These are phyloP conservation scores for Dentipellis sp. DNA, from an alignment of 768 basidiomycete genomes.

Conservation along the genomic window DNA sequence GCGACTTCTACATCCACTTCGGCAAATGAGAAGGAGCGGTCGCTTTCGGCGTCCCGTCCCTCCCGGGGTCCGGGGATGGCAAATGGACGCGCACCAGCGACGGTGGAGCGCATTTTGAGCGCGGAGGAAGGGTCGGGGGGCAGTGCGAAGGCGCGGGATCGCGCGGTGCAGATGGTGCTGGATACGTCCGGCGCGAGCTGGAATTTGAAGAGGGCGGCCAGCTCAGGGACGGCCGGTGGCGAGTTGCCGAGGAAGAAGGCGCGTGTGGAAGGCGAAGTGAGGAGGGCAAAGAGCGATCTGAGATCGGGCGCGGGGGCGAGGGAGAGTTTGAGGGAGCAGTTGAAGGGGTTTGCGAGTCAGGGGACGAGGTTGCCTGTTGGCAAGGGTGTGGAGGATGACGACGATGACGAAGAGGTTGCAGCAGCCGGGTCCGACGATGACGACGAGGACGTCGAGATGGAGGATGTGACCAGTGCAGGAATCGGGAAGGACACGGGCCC, in stretches of 20 bases:
- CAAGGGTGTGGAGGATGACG: constrained; percentile 3
- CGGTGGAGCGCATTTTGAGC: constrained; percentile 10
- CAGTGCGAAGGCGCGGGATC: constrained; percentile 14
- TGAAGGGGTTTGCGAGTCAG: constrained; percentile 45
- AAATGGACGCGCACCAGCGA: constrained; percentile 8
- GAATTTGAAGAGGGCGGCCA: constrained; percentile 24
- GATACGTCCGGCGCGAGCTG: constrained; percentile 45
- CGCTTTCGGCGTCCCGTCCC: no score
- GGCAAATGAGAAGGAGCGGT: no score
- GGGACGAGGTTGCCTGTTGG: constrained; percentile 21
- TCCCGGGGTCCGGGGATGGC: no score
- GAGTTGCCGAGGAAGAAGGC: constrained; percentile 31
- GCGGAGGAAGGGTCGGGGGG: neutral
- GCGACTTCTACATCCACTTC: no score
- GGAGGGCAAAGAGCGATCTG: neutral
- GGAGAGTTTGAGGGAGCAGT: constrained; percentile 19
- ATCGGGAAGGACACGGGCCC: neutral
- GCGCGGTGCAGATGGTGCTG: constrained; percentile 34
- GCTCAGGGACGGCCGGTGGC: constrained; percentile 6
- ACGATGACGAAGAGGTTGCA: constrained; percentile 16
- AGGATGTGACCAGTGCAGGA: neutral
- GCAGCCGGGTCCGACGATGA: neutral
- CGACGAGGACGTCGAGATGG: constrained; percentile 14
- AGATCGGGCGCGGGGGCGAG: neutral
- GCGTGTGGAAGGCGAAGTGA: constrained; percentile 6